Percentiles rank a stretch among this genome's conserved stretches.
These are phyloP conservation scores for Picocystis salinarum DNA, from an alignment of 139 green algal species.

Conservation along the genomic window DNA sequence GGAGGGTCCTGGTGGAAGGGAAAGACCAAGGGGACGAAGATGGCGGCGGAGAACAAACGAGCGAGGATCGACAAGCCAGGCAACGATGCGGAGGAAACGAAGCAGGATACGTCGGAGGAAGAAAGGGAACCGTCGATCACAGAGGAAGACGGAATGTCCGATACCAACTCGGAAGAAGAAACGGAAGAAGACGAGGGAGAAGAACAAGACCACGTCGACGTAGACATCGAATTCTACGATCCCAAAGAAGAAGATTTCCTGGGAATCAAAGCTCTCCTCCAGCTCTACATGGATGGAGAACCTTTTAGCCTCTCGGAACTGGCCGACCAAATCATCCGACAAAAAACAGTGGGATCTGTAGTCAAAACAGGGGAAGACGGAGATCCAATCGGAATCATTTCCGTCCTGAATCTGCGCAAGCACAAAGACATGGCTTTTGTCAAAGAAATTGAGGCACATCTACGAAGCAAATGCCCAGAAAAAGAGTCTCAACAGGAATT, in stretches of 20 bases:
- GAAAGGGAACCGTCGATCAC: too few species aligned
- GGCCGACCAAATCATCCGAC: conserved; percentile 45
- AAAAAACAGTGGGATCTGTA: conserved; percentile 53
- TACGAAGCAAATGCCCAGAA: conserved; percentile 19
- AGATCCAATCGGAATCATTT: conserved; percentile 58
- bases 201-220: conserved; percentile 34
- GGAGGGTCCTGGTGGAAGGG: too few species aligned
- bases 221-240: conserved; percentile 77
- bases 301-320: conserved; percentile 42
- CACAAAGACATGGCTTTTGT: conserved; percentile 24
- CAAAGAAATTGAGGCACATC: conserved; percentile 31
- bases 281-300: conserved; percentile 50
- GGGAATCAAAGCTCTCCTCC: conserved; percentile 56
- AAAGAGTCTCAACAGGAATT: conserved; percentile 4
- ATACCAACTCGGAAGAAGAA: conserved; percentile 10
- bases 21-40: too few species aligned
- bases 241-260: conserved; percentile 68
- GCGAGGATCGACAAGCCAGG: too few species aligned
- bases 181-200: conserved; percentile 18
- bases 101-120: too few species aligned
- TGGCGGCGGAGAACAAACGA: too few species aligned
- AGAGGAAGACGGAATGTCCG: too few species aligned
- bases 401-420: conserved; percentile 30
- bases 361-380: conserved; percentile 57
- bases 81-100: too few species aligned